These are phyloP conservation scores for Skeletonema grethae DNA, from an alignment of 108 stramenopile genomes.

Conservation along the genomic window DNA sequence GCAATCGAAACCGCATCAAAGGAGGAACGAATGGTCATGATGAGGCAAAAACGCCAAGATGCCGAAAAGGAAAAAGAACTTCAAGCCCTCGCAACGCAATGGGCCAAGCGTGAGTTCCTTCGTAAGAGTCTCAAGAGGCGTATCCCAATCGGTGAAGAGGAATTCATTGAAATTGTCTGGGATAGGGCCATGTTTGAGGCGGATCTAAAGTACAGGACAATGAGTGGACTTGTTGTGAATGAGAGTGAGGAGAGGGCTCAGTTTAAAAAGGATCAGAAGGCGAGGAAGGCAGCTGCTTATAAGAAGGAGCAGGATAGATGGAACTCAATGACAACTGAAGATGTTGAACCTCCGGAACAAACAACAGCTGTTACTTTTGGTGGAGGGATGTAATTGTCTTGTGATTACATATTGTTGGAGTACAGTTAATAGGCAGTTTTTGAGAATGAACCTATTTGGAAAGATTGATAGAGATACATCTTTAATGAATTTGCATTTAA, in stretches of 20 bases:
- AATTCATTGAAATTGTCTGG: constrained; percentile 74
- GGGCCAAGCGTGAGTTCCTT: constrained; percentile 81
- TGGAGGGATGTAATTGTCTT: background rate
- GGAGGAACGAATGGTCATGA: constrained; percentile 19
- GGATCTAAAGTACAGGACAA: constrained; percentile 65
- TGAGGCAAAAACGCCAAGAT: constrained; percentile 19
- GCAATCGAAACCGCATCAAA: constrained; percentile 26
- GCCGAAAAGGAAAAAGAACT: constrained; percentile 55
- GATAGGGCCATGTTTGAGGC: constrained; percentile 81
- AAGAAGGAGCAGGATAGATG: constrained; percentile 39
- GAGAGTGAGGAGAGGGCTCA: constrained; percentile 49
- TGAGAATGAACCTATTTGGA: background rate
- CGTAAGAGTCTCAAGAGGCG: constrained; percentile 57
- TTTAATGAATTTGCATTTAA: constrained; percentile 5
- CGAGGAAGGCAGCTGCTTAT: constrained; percentile 45
- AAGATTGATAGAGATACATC: constrained; percentile 2
- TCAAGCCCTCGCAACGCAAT: constrained; percentile 69
- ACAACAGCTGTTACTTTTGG: constrained; percentile 4
- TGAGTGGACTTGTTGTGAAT: constrained; percentile 28
- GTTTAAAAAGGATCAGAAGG: constrained; percentile 54
- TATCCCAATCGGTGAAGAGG: constrained; percentile 56
- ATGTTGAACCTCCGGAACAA: constrained; percentile 18
- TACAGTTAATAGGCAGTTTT: background rate
- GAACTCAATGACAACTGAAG: constrained; percentile 32
- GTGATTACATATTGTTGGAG: background rate